Conservation (phyloP, 352 stramenopile genomes). For the Pythium sukuiense region DNA sequence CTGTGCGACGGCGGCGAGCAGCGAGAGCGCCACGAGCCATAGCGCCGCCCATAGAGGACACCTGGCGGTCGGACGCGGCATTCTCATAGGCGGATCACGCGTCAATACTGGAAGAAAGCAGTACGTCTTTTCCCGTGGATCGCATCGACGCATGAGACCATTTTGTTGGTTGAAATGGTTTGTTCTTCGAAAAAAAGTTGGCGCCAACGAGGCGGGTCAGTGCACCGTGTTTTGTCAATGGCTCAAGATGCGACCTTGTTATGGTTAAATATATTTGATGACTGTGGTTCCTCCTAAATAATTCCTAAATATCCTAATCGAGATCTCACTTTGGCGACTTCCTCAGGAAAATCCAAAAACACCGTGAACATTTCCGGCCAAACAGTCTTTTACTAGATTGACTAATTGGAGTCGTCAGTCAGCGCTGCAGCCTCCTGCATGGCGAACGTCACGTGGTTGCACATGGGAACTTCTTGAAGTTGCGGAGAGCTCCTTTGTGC, state of each 20-base stretch:
- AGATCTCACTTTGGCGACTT: too few relatives aligned
- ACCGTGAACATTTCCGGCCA: too few relatives aligned
- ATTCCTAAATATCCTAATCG: background rate
- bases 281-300: too few relatives aligned
- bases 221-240: background rate
- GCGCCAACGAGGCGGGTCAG: background rate
- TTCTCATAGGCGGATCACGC: background rate
- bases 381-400: too few relatives aligned
- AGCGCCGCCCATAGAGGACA: background rate
- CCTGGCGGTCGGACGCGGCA: background rate
- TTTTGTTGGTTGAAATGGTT: slow-evolving; percentile 5
- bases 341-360: too few relatives aligned
- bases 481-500: too few relatives aligned
- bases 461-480: too few relatives aligned
- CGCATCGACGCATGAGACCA: background rate
- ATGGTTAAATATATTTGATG: too few relatives aligned
- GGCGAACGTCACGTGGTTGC: too few relatives aligned
- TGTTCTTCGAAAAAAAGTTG: slow-evolving; percentile 11
- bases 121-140: slow-evolving; percentile 1
- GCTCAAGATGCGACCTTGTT: background rate
- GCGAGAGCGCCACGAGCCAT: background rate
- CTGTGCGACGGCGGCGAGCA: background rate
- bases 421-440: too few relatives aligned
- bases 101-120: background rate
- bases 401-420: too few relatives aligned